phyloP scores from a whole-genome alignment of 305 asterid species.

The Plantago coronopus region DNA sequence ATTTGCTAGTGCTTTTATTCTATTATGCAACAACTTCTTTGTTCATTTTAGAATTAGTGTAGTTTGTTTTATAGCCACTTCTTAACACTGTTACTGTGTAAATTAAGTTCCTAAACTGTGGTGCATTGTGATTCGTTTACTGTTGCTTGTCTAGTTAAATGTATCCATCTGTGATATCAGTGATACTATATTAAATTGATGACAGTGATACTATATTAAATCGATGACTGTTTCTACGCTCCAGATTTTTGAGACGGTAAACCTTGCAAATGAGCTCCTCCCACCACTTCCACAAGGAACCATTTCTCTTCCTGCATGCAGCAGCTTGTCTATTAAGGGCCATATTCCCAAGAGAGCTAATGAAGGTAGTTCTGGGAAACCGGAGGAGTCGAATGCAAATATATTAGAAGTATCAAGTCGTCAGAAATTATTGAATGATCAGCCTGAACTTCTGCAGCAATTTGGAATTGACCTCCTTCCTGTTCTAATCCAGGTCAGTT shows the following conservation, averaged over 20 bases:
- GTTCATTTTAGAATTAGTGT: too few relatives aligned
- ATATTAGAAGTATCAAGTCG: conserved; percentile 64
- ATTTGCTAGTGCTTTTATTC: too few relatives aligned
- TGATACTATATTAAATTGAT: too few relatives aligned
- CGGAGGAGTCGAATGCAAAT: conserved; percentile 57
- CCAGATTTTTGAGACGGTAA: conserved; percentile 96
- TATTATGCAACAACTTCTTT: too few relatives aligned
- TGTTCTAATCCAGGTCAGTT: conserved; percentile 78
- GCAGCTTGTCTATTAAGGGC: conserved; percentile 57
- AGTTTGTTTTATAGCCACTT: too few relatives aligned
- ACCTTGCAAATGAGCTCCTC: conserved; percentile 97
- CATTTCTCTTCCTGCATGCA: conserved; percentile 73
- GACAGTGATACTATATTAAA: too few relatives aligned
- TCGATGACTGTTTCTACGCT: too few relatives aligned
- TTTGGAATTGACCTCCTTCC: conserved; percentile 96
- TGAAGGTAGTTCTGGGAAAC: conserved; percentile 65
- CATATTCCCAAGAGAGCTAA: conserved; percentile 53
- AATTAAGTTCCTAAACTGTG: too few relatives aligned
- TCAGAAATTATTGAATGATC: conserved; percentile 78
- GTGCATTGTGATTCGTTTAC: too few relatives aligned
- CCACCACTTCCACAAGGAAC: conserved; percentile 95
- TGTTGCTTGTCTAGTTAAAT: too few relatives aligned
- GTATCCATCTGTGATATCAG: too few relatives aligned
- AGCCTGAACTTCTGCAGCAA: conserved; percentile 93
- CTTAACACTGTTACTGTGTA: too few relatives aligned